phyloP scores from a whole-genome alignment of 345 rosid genomes.

The Salix brachista region DNA sequence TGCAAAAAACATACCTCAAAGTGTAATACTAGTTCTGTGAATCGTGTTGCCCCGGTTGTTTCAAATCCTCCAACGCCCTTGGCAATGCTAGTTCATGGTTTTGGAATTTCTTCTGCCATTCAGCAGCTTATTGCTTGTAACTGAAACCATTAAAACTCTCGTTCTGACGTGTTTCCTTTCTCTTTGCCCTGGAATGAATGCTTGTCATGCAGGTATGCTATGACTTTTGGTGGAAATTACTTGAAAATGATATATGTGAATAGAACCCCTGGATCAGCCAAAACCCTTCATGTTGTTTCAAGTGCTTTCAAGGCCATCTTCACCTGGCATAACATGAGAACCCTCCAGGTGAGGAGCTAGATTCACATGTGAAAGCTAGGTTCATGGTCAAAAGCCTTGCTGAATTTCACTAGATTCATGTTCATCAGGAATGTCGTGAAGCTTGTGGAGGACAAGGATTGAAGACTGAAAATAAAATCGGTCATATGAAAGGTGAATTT shows the following conservation, averaged over 20 bases:
- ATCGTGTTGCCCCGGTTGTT: background rate
- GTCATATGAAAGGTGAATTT: conserved; percentile 77
- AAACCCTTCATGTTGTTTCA: conserved; percentile 71
- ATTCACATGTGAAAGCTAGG: background rate
- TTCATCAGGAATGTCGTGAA: conserved; percentile 85
- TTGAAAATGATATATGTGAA: conserved; percentile 73
- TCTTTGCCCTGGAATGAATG: background rate
- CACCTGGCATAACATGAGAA: conserved; percentile 92
- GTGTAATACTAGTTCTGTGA: background rate
- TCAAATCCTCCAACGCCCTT: background rate
- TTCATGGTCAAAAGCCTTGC: background rate
- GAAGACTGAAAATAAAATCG: conserved; percentile 84
- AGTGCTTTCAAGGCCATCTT: conserved; percentile 76
- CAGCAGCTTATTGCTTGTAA: background rate
- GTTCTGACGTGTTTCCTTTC: background rate
- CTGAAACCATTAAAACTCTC: background rate
- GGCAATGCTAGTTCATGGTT: background rate
- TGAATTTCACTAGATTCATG: conserved; percentile 3
- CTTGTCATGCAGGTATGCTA: conserved; percentile 56
- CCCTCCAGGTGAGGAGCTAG: conserved; percentile 67
- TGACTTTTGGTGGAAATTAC: conserved; percentile 70
- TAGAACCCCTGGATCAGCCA: conserved; percentile 75
- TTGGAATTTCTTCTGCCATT: background rate
- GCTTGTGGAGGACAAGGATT: conserved; percentile 96
- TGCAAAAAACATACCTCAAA: background rate